phyloP scores from a whole-genome alignment of 2,329 filamentous ascomycete genomes.

The Arthroderma sp. region DNA sequence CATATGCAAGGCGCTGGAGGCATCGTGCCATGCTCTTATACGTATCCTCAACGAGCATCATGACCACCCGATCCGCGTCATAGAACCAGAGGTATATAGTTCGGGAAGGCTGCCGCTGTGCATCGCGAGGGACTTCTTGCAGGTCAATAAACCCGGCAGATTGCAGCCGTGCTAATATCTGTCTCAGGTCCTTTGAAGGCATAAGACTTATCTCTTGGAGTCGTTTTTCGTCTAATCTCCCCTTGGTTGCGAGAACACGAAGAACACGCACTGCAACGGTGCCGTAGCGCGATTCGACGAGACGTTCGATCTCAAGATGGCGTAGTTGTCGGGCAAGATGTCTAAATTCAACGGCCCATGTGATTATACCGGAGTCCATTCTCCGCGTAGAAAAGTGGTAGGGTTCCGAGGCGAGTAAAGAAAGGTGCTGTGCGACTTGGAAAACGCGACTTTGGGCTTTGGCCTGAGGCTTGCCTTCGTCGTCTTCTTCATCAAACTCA shows the following conservation, averaged over 20 bases:
- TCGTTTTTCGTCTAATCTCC: slow-evolving; percentile 90
- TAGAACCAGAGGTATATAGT: slow-evolving; percentile 91
- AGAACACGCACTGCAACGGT: slow-evolving; percentile 68
- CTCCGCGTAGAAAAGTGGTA: slow-evolving; percentile 28
- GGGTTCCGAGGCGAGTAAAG: slow-evolving; percentile 39
- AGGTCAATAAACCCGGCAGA: slow-evolving; percentile 77
- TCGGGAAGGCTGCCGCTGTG: slow-evolving; percentile 64
- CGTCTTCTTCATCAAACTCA: slow-evolving; percentile 38
- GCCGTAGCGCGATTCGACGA: slow-evolving; percentile 67
- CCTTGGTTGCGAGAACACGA: slow-evolving; percentile 71
- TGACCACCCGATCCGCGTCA: slow-evolving; percentile 59
- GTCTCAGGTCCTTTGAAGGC: slow-evolving; percentile 72
- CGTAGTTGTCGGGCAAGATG: slow-evolving; percentile 58
- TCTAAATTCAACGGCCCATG: slow-evolving; percentile 79
- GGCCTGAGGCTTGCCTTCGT: slow-evolving; percentile 34
- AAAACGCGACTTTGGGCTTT: slow-evolving; percentile 20
- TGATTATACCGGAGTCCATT: slow-evolving; percentile 44
- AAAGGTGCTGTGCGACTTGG: slow-evolving; percentile 31
- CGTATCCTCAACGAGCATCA: slow-evolving; percentile 61
- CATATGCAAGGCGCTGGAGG: slow-evolving; percentile 65
- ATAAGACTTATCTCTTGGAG: slow-evolving; percentile 70
- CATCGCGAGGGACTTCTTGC: slow-evolving; percentile 87
- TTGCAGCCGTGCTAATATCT: slow-evolving; percentile 74
- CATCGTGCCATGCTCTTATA: slow-evolving; percentile 86
- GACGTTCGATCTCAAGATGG: slow-evolving; percentile 67